Base-by-base conservation (phyloP, 495 filamentous ascomycete species). In the Tuber umbilicatum region DNA sequence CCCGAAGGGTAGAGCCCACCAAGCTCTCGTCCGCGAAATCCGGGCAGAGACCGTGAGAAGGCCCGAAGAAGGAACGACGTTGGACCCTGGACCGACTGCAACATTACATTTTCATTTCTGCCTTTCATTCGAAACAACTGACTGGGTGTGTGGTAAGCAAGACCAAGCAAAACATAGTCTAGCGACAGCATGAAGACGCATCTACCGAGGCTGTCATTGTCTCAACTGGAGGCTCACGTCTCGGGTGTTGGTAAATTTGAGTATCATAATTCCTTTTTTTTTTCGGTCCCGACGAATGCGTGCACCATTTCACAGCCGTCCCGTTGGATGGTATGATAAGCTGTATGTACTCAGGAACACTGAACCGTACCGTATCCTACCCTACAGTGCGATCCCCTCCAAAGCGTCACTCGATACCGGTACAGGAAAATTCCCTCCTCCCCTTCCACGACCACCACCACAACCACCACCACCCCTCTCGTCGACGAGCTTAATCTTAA, bases 401-500 rank as follows among this genome's bases (percentile, higher is more conserved):
- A 9, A 64, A 64, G 14, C 17, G 10, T 31, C 55, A 64, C n/a
- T 64, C 27, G 31, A 64, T 31, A 64, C 55, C 2, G 12, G 12
- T 31, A 31, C 55, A 16, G 10, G 50, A 55, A 27, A 55, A 64
- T 64, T 64, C 31, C 55, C 27, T 64, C 55, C n/a, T 64, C 55
- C 55, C 5, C n/a, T 12, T 17, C n/a, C 14, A 14, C 55, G 2
- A 12, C 47, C 21, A n/a, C 45, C 45, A 6, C 45, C 50, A 50
- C 45, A 5, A 55, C 47, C 2, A 12, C 9, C 9, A 55, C 23
- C n/a, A 31, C 55, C 55, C 55, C 55, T 64, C 31, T 31, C 17
- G 10, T 31, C 55, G 16, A 64, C n/a, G 55, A 64, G 55, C 55
- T 64, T 64, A 64, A 64, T 64, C 55, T 64, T 64, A 64, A 64